phyloP scores from a whole-genome alignment of 768 basidiomycete species.

The Solioccasus polychromus region DNA sequence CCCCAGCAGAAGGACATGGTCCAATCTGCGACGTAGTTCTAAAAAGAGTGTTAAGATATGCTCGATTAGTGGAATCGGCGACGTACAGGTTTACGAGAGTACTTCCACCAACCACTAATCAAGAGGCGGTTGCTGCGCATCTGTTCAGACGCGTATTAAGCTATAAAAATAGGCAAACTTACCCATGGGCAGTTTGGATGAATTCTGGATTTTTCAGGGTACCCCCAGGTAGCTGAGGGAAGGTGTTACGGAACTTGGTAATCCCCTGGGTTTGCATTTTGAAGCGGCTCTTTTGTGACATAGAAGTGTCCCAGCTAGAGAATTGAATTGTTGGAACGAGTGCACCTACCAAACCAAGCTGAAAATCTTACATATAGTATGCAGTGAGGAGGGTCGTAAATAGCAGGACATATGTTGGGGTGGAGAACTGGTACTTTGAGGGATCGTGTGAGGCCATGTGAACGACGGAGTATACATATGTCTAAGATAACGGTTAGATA shows the following conservation, averaged over 20 bases:
- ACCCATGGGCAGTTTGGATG: conserved; percentile 95
- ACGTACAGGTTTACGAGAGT: conserved; percentile 86
- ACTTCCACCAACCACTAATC: conserved; percentile 92
- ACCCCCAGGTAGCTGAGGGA: conserved; percentile 89
- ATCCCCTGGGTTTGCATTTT: conserved; percentile 96
- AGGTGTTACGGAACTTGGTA: conserved; percentile 79
- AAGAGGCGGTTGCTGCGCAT: conserved; percentile 78
- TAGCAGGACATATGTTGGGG: conserved; percentile 65
- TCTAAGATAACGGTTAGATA: conserved; percentile 43
- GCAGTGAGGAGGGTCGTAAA: conserved; percentile 76
- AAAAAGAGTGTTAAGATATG: conserved; percentile 1
- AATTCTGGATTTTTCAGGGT: conserved; percentile 82
- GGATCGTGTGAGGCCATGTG: conserved; percentile 98
- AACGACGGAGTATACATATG: conserved; percentile 95
- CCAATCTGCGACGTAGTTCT: conserved; percentile 97
- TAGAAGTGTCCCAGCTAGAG: conserved; percentile 84
- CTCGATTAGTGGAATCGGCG: not conserved
- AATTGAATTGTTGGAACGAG: conserved; percentile 1
- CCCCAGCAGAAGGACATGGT: conserved; percentile 84
- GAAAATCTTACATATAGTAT: conserved; percentile 70
- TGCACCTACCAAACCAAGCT: not conserved
- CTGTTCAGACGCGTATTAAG: conserved; percentile 6
- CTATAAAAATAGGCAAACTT: conserved; percentile 12
- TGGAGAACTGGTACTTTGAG: conserved; percentile 81
- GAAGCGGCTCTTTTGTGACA: conserved; percentile 97